A percentile compares a stretch with the other conserved stretches of the same genome.
phyloP scores from a whole-genome alignment of 208 protist genomes.

The Trypanosoma vivax region DNA sequence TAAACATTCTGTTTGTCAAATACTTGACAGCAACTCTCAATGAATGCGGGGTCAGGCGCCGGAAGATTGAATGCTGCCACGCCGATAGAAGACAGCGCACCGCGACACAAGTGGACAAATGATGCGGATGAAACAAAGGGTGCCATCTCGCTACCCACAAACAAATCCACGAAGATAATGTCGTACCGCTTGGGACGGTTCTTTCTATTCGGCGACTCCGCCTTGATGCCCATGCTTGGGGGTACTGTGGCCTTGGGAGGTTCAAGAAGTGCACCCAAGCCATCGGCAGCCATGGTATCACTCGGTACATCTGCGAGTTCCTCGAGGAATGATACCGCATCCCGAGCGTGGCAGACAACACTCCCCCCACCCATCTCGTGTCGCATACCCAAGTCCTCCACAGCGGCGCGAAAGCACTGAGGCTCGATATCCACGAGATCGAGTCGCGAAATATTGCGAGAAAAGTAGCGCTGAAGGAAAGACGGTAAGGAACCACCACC shows the following conservation, averaged over 20 bases:
- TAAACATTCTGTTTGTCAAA: conserved; percentile 71
- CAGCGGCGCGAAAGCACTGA: conserved; percentile 55
- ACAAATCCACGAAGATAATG: conserved; percentile 79
- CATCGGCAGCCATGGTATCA: neutral
- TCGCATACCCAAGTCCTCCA: conserved; percentile 66
- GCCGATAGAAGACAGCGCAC: conserved; percentile 43
- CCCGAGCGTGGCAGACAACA: conserved; percentile 35
- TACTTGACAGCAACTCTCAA: conserved; percentile 33
- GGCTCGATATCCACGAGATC: conserved; percentile 83
- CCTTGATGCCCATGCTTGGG: neutral
- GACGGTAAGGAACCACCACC: conserved; percentile 69
- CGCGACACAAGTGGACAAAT: conserved; percentile 55
- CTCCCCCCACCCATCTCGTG: conserved; percentile 30
- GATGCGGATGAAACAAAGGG: conserved; percentile 25
- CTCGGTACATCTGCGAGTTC: neutral
- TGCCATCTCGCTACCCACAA: conserved; percentile 61
- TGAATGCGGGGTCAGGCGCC: conserved; percentile 38
- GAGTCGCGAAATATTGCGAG: conserved; percentile 30
- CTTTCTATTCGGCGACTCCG: neutral
- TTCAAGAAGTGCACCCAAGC: neutral
- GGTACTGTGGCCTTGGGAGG: neutral
- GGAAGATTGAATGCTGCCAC: conserved; percentile 80
- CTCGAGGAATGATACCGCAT: conserved; percentile 38
- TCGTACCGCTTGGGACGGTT: conserved; percentile 30
- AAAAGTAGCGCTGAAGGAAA: conserved; percentile 73